These are phyloP conservation scores for Flueggea neowawraea DNA, from an alignment of 441 rosid species.

Conservation along the genomic window DNA sequence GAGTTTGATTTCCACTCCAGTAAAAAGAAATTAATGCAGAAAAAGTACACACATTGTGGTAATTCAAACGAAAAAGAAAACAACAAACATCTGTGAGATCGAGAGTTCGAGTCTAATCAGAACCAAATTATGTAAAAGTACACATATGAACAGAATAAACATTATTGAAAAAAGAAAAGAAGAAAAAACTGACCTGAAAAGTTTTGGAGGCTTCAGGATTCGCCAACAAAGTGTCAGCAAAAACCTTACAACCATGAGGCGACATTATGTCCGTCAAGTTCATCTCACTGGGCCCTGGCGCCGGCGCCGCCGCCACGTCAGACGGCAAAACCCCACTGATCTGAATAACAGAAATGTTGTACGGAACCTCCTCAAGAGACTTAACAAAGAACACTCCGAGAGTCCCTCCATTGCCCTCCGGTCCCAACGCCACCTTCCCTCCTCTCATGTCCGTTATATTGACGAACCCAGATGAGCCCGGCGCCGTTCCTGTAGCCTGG, in stretches of 20 bases:
- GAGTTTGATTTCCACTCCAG: no score
- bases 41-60: no score
- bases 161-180: neutral
- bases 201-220: slow-evolving; percentile 62
- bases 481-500: slow-evolving; percentile 86
- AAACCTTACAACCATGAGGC: slow-evolving; percentile 86
- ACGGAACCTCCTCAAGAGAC: slow-evolving; percentile 68
- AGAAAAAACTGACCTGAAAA: slow-evolving; percentile 43
- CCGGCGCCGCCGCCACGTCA: slow-evolving; percentile 67
- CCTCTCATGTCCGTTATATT: slow-evolving; percentile 82
- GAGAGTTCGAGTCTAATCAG: no score
- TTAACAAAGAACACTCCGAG: slow-evolving; percentile 66
- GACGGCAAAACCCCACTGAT: slow-evolving; percentile 64
- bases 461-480: slow-evolving; percentile 80
- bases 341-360: slow-evolving; percentile 84
- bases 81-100: no score
- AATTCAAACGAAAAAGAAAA: no score
- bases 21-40: no score
- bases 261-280: slow-evolving; percentile 79
- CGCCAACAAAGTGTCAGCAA: slow-evolving; percentile 72
- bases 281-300: slow-evolving; percentile 70
- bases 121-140: neutral
- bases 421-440: slow-evolving; percentile 88
- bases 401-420: slow-evolving; percentile 49
- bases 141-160: neutral